A percentile compares a stretch with the other conserved stretches of the same genome.
Conservation (phyloP, 139 green algal genomes). For the Haematococcus lacustris region DNA sequence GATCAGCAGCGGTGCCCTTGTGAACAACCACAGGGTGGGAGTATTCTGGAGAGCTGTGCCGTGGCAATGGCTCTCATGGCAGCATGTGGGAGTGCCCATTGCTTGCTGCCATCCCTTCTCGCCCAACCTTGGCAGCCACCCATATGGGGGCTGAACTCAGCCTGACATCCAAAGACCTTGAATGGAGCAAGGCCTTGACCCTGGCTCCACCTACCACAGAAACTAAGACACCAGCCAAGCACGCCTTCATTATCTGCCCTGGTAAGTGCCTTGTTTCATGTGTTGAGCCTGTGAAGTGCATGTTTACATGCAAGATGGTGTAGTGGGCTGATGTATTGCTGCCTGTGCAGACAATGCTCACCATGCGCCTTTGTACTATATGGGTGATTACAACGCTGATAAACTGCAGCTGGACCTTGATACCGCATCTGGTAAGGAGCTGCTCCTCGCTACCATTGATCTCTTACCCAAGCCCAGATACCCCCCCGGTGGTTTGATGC, state of each 20-base stretch:
- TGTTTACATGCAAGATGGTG: too few species aligned
- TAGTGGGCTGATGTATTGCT: too few species aligned
- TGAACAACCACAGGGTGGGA: conserved; percentile 22
- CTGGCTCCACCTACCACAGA: not conserved
- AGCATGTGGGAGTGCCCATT: conserved; percentile 47
- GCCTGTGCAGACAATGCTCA: conserved; percentile 13
- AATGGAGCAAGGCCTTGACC: not conserved
- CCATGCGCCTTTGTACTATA: conserved; percentile 5
- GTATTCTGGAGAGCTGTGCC: conserved; percentile 33
- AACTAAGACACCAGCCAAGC: too few species aligned
- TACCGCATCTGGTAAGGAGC: not conserved
- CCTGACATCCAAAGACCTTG: not conserved
- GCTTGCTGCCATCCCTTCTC: conserved; percentile 9
- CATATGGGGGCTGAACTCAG: not conserved
- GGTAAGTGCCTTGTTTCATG: too few species aligned
- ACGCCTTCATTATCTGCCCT: conserved; percentile 1
- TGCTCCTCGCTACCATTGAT: not conserved
- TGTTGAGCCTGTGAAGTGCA: too few species aligned
- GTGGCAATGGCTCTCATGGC: conserved; percentile 16
- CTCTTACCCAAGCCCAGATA: not conserved
- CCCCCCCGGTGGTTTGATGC: not conserved
- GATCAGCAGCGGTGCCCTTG: not conserved
- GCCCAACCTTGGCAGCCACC: not conserved
- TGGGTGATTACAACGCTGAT: not conserved
- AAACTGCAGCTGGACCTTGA: not conserved